Evolutionary conservation across 345 rosid species (phyloP).

Genomic region (Sonneratia alba): DNA sequence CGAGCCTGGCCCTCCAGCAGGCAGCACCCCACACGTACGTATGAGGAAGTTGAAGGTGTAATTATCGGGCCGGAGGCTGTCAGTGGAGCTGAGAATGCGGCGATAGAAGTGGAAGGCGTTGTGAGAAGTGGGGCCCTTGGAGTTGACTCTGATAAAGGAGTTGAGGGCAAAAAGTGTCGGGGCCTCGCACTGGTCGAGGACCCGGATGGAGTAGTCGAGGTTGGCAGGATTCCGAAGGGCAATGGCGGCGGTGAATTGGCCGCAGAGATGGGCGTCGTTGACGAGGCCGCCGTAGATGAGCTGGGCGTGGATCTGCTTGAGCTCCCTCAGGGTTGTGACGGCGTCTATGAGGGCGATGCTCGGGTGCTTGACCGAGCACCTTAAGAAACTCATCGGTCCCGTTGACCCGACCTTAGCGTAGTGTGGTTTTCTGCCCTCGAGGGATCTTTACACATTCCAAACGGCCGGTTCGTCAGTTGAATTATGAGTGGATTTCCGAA

Average conservation of each 20-base stretch:
- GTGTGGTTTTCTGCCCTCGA: neutral
- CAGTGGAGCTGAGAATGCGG: constrained; percentile 13
- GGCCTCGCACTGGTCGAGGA: constrained; percentile 32
- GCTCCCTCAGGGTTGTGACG: constrained; percentile 20
- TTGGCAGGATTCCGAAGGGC: constrained; percentile 37
- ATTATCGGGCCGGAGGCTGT: constrained; percentile 34
- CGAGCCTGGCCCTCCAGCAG: constrained; percentile 20
- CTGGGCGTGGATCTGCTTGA: constrained; percentile 47
- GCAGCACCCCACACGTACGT: constrained; percentile 34
- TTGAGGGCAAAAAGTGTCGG: constrained; percentile 49
- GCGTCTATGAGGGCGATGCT: constrained; percentile 15
- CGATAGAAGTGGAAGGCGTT: constrained; percentile 33
- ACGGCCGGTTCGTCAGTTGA: neutral
- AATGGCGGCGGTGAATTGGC: constrained; percentile 43
- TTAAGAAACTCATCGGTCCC: constrained; percentile 10
- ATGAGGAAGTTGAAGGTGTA: constrained; percentile 52
- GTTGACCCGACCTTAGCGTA: neutral
- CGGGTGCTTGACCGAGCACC: constrained; percentile 19
- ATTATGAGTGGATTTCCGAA: neutral
- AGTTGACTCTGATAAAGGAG: constrained; percentile 54
- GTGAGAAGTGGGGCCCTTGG: constrained; percentile 28
- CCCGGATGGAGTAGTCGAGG: constrained; percentile 30
- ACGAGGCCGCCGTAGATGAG: constrained; percentile 35
- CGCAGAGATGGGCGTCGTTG: constrained; percentile 28
- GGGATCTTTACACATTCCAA: neutral